Conservation (phyloP, 2,329 filamentous ascomycete species). For the Parastagonospora nodorum region DNA sequence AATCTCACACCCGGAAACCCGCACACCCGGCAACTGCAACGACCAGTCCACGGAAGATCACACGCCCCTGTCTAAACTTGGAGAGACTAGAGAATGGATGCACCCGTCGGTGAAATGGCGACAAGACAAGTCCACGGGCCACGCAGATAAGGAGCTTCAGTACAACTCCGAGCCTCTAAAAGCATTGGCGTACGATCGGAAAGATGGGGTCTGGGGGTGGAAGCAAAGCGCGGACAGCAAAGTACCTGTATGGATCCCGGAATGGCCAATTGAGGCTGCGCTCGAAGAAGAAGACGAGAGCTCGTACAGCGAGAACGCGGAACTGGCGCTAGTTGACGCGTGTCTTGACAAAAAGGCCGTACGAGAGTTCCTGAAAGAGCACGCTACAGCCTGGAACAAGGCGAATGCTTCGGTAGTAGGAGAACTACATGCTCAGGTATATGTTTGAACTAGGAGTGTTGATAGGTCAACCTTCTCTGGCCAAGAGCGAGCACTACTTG, state of each 20-base stretch:
- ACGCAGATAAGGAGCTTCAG: neutral
- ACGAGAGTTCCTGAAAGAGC: neutral
- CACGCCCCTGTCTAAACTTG: neutral
- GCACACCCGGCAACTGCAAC: neutral
- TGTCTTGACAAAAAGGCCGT: conserved; percentile 1
- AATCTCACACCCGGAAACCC: neutral
- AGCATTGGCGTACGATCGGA: neutral
- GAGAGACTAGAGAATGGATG: conserved; percentile 1
- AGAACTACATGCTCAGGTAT: too few relatives aligned
- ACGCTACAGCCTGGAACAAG: neutral
- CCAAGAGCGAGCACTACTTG: neutral
- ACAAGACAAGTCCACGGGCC: neutral
- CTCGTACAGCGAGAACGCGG: neutral
- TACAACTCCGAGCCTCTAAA: conserved; percentile 1
- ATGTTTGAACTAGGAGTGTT: too few relatives aligned
- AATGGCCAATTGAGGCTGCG: conserved; percentile 1
- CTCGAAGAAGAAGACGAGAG: conserved; percentile 2
- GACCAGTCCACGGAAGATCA: neutral
- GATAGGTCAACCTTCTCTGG: too few relatives aligned
- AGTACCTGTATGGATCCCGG: conserved; percentile 1
- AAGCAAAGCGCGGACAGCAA: neutral
- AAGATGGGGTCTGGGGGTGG: conserved; percentile 1
- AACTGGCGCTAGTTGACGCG: conserved; percentile 1
- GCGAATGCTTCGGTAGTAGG: neutral
- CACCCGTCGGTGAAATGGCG: neutral